These are phyloP conservation scores for Chaetomiaceae sp. DNA, from an alignment of 2,329 filamentous ascomycete genomes.

Conservation along the genomic window DNA sequence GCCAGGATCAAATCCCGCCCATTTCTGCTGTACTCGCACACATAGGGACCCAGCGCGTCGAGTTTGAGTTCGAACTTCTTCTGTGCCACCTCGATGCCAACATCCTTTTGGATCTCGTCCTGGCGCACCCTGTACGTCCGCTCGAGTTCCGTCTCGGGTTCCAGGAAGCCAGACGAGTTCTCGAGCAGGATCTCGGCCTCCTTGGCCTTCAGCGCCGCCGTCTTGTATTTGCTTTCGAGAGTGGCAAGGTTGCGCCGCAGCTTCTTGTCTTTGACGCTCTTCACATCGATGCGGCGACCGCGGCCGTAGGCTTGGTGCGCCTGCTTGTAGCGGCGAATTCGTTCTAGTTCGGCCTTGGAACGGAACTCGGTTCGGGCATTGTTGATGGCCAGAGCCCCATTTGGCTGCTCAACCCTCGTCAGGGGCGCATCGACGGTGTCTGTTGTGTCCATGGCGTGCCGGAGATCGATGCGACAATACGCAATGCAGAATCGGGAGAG, in stretches of 20 bases:
- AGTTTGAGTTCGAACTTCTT: constrained; percentile 89
- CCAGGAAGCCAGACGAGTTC: constrained; percentile 76
- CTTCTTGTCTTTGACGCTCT: constrained; percentile 81
- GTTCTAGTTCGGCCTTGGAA: constrained; percentile 45
- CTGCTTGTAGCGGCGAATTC: constrained; percentile 47
- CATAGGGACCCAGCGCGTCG: constrained; percentile 76
- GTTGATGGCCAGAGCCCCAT: constrained; percentile 48
- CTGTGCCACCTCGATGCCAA: constrained; percentile 78
- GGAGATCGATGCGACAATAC: neutral
- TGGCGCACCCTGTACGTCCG: constrained; percentile 89
- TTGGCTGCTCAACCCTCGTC: constrained; percentile 37
- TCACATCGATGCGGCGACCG: constrained; percentile 66
- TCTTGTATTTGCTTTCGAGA: constrained; percentile 76
- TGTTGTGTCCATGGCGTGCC: constrained; percentile 21
- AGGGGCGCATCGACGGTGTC: constrained; percentile 29
- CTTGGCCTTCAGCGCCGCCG: constrained; percentile 76
- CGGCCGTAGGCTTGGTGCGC: constrained; percentile 78
- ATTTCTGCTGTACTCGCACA: constrained; percentile 83
- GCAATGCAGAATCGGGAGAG: neutral
- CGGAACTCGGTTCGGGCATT: constrained; percentile 46
- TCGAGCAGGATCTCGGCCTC: constrained; percentile 94
- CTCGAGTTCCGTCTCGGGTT: constrained; percentile 83
- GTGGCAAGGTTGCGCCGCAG: constrained; percentile 70
- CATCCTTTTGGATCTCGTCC: constrained; percentile 68
- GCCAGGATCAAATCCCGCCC: constrained; percentile 79